Percentiles rank a stretch among this genome's conserved stretches.
phyloP scores from a whole-genome alignment of 805 yeast species.

The Saitoella complicata region DNA sequence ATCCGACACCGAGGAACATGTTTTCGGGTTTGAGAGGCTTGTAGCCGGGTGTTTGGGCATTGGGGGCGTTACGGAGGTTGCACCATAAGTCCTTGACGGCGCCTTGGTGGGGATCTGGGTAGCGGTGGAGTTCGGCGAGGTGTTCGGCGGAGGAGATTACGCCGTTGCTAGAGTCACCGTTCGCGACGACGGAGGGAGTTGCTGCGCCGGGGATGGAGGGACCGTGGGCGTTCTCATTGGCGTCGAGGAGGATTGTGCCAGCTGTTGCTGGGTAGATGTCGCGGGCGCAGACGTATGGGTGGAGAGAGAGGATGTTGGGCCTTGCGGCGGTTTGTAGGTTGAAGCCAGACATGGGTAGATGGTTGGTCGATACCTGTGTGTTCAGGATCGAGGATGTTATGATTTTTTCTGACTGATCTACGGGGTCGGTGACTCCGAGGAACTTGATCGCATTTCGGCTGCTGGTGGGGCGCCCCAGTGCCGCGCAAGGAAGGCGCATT shows the following conservation, averaged over 20 bases:
- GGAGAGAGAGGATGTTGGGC: no score
- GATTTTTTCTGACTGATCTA: background rate
- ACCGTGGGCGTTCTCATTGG: conserved; percentile 91
- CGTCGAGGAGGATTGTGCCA: conserved; percentile 52
- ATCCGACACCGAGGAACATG: conserved; percentile 87
- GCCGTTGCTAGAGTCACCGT: background rate
- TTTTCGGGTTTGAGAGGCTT: conserved; percentile 40
- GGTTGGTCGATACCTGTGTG: background rate
- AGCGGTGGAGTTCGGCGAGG: conserved; percentile 55
- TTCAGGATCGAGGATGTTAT: background rate
- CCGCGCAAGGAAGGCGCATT: no score
- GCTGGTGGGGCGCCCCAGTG: no score
- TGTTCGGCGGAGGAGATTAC: conserved; percentile 31
- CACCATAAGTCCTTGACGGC: conserved; percentile 58
- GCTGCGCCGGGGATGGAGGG: conserved; percentile 36
- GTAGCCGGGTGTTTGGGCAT: conserved; percentile 12
- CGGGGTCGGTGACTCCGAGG: no score
- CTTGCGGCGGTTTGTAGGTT: conserved; percentile 64
- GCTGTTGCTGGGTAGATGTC: no score
- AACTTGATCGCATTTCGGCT: no score
- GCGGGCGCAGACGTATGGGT: no score
- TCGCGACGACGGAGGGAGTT: background rate
- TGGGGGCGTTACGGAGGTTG: conserved; percentile 47
- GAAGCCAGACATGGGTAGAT: conserved; percentile 12
- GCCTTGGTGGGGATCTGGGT: conserved; percentile 92